Conservation (phyloP, 202 grass and related monocot genomes). For the Cymbopogon flexuosus region DNA sequence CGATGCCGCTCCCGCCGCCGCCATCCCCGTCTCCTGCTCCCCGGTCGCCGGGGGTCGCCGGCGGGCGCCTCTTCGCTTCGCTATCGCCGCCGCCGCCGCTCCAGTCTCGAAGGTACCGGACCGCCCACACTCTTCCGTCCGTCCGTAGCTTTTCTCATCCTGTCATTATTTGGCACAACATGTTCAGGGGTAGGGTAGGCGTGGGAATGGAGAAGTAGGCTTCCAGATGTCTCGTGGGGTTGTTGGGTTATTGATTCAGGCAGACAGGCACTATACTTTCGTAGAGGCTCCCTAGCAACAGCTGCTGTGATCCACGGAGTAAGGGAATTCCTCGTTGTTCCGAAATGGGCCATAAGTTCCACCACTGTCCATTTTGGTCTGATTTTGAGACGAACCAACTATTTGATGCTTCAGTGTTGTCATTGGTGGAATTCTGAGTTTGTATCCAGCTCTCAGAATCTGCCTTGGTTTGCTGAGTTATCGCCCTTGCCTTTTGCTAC, state of each 20-base stretch:
- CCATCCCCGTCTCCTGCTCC: background rate
- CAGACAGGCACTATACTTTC: background rate
- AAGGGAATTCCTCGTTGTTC: background rate
- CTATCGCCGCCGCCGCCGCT: slow-evolving; percentile 35
- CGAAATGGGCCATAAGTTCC: background rate
- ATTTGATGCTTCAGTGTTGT: no score
- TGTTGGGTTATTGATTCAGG: background rate
- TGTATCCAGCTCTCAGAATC: no score
- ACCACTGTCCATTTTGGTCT: no score
- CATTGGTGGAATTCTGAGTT: no score
- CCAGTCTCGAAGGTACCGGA: slow-evolving; percentile 45
- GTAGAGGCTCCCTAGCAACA: background rate
- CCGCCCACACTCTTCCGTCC: background rate
- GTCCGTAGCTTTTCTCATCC: background rate
- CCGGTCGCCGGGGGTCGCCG: slow-evolving; percentile 20
- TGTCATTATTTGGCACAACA: background rate
- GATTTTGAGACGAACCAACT: background rate
- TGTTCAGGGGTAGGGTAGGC: background rate
- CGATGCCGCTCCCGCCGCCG: slow-evolving; percentile 36
- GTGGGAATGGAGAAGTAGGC: background rate
- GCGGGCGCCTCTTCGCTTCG: slow-evolving; percentile 40
- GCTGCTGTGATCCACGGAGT: background rate
- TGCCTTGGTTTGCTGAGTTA: no score
- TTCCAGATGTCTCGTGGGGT: background rate
- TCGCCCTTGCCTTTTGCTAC: no score